A percentile compares a stretch with the other conserved stretches of the same genome.
Evolutionary conservation across 1,139 yeast species (phyloP).

Genomic region (Pichia sp.): DNA sequence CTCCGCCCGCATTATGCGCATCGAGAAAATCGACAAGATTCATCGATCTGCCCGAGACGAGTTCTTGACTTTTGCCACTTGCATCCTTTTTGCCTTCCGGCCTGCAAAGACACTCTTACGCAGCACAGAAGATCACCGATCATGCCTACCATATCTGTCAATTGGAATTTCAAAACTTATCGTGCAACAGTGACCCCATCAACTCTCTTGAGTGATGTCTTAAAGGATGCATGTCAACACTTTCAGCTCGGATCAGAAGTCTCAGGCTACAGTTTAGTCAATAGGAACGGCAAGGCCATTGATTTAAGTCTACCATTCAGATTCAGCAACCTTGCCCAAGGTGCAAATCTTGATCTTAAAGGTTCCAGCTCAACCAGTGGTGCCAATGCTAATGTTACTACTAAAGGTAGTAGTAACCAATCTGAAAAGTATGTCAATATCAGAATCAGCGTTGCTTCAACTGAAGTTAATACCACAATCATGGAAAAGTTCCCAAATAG

Average conservation of each 20-base stretch:
- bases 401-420: background rate
- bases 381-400: constrained; percentile 24
- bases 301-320: constrained; percentile 32
- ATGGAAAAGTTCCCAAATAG: constrained; percentile 2
- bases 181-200: constrained; percentile 9
- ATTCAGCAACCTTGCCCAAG: constrained; percentile 30
- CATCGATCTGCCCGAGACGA: no score
- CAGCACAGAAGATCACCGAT: no score
- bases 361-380: constrained; percentile 19
- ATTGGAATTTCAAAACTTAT: constrained; percentile 5
- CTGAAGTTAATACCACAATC: background rate
- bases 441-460: constrained; percentile 1
- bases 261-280: background rate
- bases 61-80: background rate
- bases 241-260: constrained; percentile 2
- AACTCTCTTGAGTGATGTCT: constrained; percentile 10
- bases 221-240: constrained; percentile 12
- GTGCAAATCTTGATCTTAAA: constrained; percentile 28
- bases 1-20: no score
- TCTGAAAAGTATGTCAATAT: constrained; percentile 3
- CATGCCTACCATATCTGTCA: constrained; percentile 7
- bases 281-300: background rate
- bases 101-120: background rate
- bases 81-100: background rate
- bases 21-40: no score